Conservation (phyloP, 2,329 filamentous ascomycete genomes). For the Penicillium digitatum region DNA sequence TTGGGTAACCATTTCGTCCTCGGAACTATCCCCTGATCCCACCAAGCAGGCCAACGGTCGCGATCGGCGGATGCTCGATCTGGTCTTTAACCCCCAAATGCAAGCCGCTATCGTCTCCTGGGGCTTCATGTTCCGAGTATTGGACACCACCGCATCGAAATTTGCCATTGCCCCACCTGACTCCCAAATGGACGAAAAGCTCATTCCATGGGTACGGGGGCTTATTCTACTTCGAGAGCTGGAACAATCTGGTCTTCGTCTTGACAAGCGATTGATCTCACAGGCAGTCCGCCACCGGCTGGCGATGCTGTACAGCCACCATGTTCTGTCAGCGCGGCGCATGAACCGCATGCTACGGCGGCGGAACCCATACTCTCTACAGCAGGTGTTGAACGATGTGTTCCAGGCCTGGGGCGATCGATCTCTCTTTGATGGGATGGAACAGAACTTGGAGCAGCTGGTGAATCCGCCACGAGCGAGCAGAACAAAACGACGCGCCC, state of each 20-base stretch:
- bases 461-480: conserved; percentile 22
- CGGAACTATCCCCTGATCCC: background rate
- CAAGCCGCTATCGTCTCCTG: conserved; percentile 50
- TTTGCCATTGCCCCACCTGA: conserved; percentile 20
- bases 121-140: conserved; percentile 43
- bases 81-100: conserved; percentile 43
- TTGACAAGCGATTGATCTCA: conserved; percentile 30
- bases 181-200: conserved; percentile 14
- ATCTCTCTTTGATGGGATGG: conserved; percentile 28
- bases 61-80: conserved; percentile 31
- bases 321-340: conserved; percentile 28
- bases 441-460: conserved; percentile 20
- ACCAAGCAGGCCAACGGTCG: background rate
- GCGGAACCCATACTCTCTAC: conserved; percentile 34
- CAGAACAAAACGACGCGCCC: conserved; percentile 9
- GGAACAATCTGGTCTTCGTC: conserved; percentile 33
- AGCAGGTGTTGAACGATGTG: conserved; percentile 33
- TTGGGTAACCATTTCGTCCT: conserved; percentile 9
- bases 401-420: conserved; percentile 34
- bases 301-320: conserved; percentile 34
- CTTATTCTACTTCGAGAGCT: conserved; percentile 40
- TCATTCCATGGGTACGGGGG: conserved; percentile 41
- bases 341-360: conserved; percentile 37
- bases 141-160: conserved; percentile 16
- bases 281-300: conserved; percentile 37